Base-by-base conservation (phyloP, 441 rosid genomes). In the Populus trichocarpa region DNA sequence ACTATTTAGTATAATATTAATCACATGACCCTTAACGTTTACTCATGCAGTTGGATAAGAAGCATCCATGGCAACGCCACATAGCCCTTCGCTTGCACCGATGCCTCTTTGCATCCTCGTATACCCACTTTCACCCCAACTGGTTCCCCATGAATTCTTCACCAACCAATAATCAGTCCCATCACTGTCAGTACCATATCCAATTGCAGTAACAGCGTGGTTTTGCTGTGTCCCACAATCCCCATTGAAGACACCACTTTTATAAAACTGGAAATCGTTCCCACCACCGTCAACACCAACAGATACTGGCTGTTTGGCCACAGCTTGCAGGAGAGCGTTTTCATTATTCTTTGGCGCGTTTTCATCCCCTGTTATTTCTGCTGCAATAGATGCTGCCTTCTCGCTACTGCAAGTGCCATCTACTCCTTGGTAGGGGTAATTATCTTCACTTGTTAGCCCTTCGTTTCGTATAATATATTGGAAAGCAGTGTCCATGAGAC, bases 71-170 rank as follows among this genome's bases (percentile, higher is more conserved):
- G 93, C 93, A 77, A 90, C 88, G 32, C 97, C 97, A 79, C 97
- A 92, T 75, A 89, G 90, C 1, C 95, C 97, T 0, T 90, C 75
- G 11, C 71, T 75, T 16, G 75, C 82, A 50, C 63, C 83, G 36
- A 80, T 13, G 67, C 86, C 89, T 25, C 97, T 86, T 35, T 76
- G 89, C 91, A 92, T 86, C 80, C 76, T 89, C 8, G 91, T 83
- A 79, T 89, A 92, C 8, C 97, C 97, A 0, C 57, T 63, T 85
- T 90, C 95, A 28, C 97, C 97, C 93, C 95, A 92, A 77, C 79
- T 76, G 0, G n/a, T 22, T 26, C 95, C 95, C 97, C 97, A 89
- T 6, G 95, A 92, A 71, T 90, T 90, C 81, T 78, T 86, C 23
- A 89, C 88, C 28, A 88, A 81, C 97, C 97, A 90, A 73, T 89